Base-by-base conservation (phyloP, 2,329 filamentous ascomycete genomes). In the Bipolaris cookei region DNA sequence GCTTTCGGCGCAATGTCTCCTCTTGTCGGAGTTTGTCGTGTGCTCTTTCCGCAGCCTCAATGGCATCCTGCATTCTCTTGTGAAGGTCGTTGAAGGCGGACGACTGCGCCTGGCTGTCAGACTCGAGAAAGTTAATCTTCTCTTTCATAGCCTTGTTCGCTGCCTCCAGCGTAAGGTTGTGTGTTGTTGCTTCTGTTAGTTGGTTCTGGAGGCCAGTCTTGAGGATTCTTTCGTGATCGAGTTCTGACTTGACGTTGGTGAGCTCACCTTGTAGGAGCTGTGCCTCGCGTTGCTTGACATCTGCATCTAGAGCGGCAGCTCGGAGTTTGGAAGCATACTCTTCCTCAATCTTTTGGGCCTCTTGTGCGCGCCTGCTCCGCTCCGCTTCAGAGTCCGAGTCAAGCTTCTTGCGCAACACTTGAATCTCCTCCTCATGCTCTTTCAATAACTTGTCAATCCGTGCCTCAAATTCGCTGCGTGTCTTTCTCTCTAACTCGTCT, bases 101-200 rank as follows among this genome's bases (percentile, higher is more conserved):
- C 0, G 92, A 95, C 68, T 97, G 92, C 13, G 92, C 90, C 76
- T 96, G 91, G 75, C 87, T 92, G 69, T 92, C 92, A 0, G 91
- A 95, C 74, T 97, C 92, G 16, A 97, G 85, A 71, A 96, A 96
- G 63, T 93, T 88, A 56, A 96, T 90, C 66, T 94, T 90, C 1
- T 91, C 90, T 65, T 88, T 86, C 62, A 96, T 84, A 3, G 89
- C 89, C 61, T 88, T 87, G 62, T 90, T 88, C 21, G 90, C 87
- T 34, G 87, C 88, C 65, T 97, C 91, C 10, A 97, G 81, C 0
- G 85, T 84, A 28, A 77, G 62, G 28, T 71, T 73, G 76, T 80
- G 67, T 58, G 76, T 64, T 58, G 70, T 70, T 4, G 71, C 72
- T 58, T 81, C 75, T 1, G 77, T 71, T 18, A 82, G 72, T 42